Evolutionary conservation across 768 basidiomycete species (phyloP), one percentile per base, ranked within the genome.

Genomic region (Sporobolomyces roseus): DNA sequence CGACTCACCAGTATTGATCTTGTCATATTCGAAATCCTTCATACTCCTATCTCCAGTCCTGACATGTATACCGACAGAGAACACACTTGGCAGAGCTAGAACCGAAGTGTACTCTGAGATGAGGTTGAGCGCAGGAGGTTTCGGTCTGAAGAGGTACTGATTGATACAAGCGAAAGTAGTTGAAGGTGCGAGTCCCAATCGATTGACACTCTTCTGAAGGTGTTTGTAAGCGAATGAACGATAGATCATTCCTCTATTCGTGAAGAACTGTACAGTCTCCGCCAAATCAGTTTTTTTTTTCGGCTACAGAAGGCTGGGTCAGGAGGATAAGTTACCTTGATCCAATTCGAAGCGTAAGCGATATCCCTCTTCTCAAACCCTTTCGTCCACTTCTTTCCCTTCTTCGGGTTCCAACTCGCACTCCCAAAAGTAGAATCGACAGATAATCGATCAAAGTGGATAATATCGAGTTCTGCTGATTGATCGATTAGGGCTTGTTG

Each of bases 131-230:
- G 63, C 66, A 2, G 62, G 45, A 25, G 48, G 62, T 49, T 72
- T 72, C 30, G 70, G 70, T 30, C 63, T 45, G 54, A 72, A 72
- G 30, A 72, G 70, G 63, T 72, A 72, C 30, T 67, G 59, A 52
- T 49, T 54, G 66, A 72, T 68, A 53, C 70, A 72, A 2, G 70
- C 43, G 49, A 67, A 72, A 13, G 70, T 66, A 16, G 62, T 65
- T 2, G 38, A 29, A 4, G 65, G 62, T 17, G 64, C 10, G 3
- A 72, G 66, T 1, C 65, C 65, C 29, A 66, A 61, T 1, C 54
- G 50, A 12, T 52, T 19, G 65, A 71, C 41, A 35, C 51, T 60
- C 41, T 66, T 71, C 12, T 66, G 70, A 9, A 71, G 27, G 38
- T 71, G 70, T 51, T 63, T 63, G 65, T 66, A 71, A 45, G 38